These are phyloP conservation scores for Schizonepeta tenuifolia DNA, from an alignment of 257 asterid species.

Conservation along the genomic window DNA sequence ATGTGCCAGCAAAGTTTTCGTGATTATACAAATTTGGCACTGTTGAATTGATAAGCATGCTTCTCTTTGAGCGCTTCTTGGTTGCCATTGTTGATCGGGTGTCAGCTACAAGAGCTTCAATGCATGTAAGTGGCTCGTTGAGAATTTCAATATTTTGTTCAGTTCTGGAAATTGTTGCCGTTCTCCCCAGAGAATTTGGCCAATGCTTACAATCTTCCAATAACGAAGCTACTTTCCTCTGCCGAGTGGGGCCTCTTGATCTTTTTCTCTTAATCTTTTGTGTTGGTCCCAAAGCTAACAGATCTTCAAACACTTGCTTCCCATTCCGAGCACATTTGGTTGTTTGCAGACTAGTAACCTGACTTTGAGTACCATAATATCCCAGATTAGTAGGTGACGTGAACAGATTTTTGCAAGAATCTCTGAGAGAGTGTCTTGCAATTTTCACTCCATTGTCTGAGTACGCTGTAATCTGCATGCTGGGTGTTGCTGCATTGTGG, in stretches of 20 bases:
- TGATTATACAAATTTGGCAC: slow-evolving; percentile 39
- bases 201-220: slow-evolving; percentile 41
- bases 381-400: slow-evolving; percentile 35
- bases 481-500: slow-evolving; percentile 40
- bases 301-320: slow-evolving; percentile 38
- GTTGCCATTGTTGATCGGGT: slow-evolving; percentile 42
- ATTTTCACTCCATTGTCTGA: slow-evolving; percentile 24
- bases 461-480: slow-evolving; percentile 35
- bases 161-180: slow-evolving; percentile 37
- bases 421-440: slow-evolving; percentile 21
- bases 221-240: slow-evolving; percentile 50
- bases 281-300: slow-evolving; percentile 53
- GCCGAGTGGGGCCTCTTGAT: slow-evolving; percentile 55
- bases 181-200: slow-evolving; percentile 41
- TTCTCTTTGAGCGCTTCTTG: slow-evolving; percentile 67
- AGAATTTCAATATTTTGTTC: slow-evolving; percentile 34
- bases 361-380: slow-evolving; percentile 35
- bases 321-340: slow-evolving; percentile 36
- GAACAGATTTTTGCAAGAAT: slow-evolving; percentile 32
- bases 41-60: slow-evolving; percentile 43
- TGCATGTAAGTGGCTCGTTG: slow-evolving; percentile 50
- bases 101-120: slow-evolving; percentile 57
- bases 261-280: slow-evolving; percentile 51
- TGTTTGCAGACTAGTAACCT: slow-evolving; percentile 34
- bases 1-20: slow-evolving; percentile 36